A percentile compares a stretch with the other conserved stretches of the same genome.
Conservation (phyloP, 768 basidiomycete species). For the Termitomyces sp. region DNA sequence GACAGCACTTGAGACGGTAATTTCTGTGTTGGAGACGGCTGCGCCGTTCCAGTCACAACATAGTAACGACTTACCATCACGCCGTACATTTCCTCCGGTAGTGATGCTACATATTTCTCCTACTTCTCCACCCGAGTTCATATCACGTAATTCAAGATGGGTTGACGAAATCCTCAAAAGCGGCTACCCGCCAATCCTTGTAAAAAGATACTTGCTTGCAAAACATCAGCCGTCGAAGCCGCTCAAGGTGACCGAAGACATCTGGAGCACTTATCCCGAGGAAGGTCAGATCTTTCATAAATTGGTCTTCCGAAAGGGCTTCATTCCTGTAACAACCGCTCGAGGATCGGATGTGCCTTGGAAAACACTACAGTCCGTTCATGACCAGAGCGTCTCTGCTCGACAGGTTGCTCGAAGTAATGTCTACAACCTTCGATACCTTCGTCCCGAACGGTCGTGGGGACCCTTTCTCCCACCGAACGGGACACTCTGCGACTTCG, state of each 20-base stretch:
- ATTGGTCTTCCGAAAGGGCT: constrained; percentile 41
- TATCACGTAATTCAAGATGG: constrained; percentile 31
- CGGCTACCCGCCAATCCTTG: constrained; percentile 29
- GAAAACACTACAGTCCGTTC: background rate
- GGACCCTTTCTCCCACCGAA: constrained; percentile 29
- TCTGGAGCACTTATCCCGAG: constrained; percentile 21
- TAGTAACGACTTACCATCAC: background rate
- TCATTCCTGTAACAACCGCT: constrained; percentile 22
- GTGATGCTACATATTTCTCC: constrained; percentile 9
- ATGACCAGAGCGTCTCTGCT: constrained; percentile 14
- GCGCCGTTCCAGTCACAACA: constrained; percentile 9
- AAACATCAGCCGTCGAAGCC: constrained; percentile 6
- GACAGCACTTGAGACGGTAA: constrained; percentile 10
- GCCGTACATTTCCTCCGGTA: constrained; percentile 10
- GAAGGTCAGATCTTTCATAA: constrained; percentile 34
- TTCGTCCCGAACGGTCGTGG: constrained; percentile 25
- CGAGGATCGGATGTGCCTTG: background rate
- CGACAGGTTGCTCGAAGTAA: constrained; percentile 28
- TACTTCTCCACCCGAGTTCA: constrained; percentile 6
- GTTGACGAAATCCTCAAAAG: constrained; percentile 21
- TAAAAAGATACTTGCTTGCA: constrained; percentile 20
- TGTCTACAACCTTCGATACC: constrained; percentile 32
- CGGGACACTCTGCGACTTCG: background rate
- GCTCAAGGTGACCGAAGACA: constrained; percentile 14
- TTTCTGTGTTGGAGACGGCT: constrained; percentile 14